Conservation (phyloP, 176 grass and related monocot species). For the Lolium multiflorum region DNA sequence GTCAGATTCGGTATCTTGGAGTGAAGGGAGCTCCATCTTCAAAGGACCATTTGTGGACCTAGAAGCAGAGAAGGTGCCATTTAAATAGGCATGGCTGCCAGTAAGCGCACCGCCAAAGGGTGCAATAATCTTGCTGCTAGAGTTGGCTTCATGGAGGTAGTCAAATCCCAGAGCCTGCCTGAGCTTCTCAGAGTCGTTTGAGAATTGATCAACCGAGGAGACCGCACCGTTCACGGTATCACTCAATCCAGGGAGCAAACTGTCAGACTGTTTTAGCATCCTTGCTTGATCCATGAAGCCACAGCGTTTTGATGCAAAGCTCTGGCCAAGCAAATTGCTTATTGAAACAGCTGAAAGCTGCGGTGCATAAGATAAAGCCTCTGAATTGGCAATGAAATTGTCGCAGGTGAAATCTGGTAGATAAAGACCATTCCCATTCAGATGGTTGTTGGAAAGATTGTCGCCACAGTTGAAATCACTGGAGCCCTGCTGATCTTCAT, state of each 20-base stretch:
- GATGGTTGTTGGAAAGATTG: constrained; percentile 57
- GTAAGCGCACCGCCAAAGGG: constrained; percentile 56
- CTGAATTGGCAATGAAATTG: constrained; percentile 52
- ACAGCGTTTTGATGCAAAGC: constrained; percentile 64
- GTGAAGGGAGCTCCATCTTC: constrained; percentile 99
- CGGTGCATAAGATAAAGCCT: constrained; percentile 65
- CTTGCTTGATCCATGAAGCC: constrained; percentile 62
- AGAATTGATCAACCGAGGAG: constrained; percentile 61
- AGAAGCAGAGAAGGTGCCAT: constrained; percentile 93
- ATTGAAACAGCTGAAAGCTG: constrained; percentile 59
- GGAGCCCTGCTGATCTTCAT: constrained; percentile 64
- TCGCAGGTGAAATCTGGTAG: constrained; percentile 71
- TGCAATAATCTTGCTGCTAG: constrained; percentile 56
- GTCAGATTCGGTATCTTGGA: constrained; percentile 97
- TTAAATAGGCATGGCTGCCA: constrained; percentile 86
- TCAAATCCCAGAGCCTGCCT: constrained; percentile 62
- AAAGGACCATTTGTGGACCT: constrained; percentile 66
- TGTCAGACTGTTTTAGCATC: constrained; percentile 66
- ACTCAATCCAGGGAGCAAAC: constrained; percentile 56
- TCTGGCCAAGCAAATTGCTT: constrained; percentile 55
- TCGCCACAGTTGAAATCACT: constrained; percentile 53
- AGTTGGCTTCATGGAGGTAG: constrained; percentile 64
- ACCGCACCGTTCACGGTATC: constrained; percentile 52
- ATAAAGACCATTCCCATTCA: constrained; percentile 58
- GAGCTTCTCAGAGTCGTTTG: constrained; percentile 67